Evolutionary conservation across 2,329 filamentous ascomycete genomes (phyloP).

Genomic region (Endocalyx cinctus): DNA sequence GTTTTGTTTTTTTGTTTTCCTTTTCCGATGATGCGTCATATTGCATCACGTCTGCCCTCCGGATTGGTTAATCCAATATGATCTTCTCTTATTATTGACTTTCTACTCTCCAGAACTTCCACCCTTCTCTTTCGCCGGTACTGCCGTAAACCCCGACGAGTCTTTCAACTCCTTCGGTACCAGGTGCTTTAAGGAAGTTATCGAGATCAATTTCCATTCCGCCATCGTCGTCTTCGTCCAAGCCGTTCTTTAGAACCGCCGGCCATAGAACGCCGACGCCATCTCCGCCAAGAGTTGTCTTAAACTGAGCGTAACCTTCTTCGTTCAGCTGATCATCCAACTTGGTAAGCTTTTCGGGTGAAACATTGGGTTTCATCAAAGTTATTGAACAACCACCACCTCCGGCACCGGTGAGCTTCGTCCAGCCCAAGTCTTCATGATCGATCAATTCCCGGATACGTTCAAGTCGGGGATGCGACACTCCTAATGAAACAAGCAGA

Average conservation of each 20-base stretch:
- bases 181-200: constrained; percentile 73
- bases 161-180: constrained; percentile 78
- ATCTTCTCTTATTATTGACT: no score
- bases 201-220: constrained; percentile 93
- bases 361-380: constrained; percentile 65
- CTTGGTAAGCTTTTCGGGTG: constrained; percentile 50
- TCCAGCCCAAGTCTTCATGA: constrained; percentile 87
- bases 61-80: no score
- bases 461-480: constrained; percentile 91
- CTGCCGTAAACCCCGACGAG: constrained; percentile 75
- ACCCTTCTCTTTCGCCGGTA: constrained; percentile 67
- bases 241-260: constrained; percentile 80
- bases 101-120: constrained; percentile 80
- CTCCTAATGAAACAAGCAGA: constrained; percentile 81
- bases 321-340: constrained; percentile 62
- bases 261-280: constrained; percentile 94
- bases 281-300: constrained; percentile 86
- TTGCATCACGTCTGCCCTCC: no score
- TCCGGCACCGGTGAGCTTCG: constrained; percentile 92
- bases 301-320: constrained; percentile 78
- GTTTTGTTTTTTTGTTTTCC: no score
- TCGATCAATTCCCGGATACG: constrained; percentile 88
- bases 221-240: constrained; percentile 70
- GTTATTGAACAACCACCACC: constrained; percentile 96
- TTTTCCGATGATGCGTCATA: no score